A percentile compares a stretch with the other conserved stretches of the same genome.
Evolutionary conservation across 2,329 filamentous ascomycete genomes (phyloP).

Genomic region (Hypoxylon sp.): DNA sequence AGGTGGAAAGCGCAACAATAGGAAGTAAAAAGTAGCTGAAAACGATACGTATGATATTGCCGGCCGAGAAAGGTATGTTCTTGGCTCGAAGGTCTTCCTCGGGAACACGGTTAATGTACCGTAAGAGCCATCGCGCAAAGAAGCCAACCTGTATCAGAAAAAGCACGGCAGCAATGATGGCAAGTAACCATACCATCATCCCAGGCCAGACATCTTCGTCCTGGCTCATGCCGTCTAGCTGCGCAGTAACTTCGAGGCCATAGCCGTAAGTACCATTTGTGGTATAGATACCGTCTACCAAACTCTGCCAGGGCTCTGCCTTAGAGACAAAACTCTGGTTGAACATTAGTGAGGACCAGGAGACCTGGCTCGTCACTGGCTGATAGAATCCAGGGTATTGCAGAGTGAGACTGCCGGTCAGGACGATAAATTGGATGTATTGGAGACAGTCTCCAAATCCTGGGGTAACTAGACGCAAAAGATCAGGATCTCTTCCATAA

Average conservation of each 20-base stretch:
- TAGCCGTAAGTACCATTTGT: conserved; percentile 86
- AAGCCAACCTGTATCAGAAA: conserved; percentile 84
- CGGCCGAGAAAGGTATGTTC: conserved; percentile 88
- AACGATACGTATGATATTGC: conserved; percentile 85
- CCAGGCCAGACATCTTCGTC: conserved; percentile 91
- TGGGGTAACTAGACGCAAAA: conserved; percentile 91
- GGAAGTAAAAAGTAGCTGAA: conserved; percentile 95
- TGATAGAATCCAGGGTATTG: conserved; percentile 96
- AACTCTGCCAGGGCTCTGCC: conserved; percentile 73
- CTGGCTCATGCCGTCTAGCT: conserved; percentile 84
- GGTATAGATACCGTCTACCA: conserved; percentile 89
- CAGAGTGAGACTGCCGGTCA: conserved; percentile 89
- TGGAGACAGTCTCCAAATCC: conserved; percentile 97
- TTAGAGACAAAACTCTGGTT: conserved; percentile 88
- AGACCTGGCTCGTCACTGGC: conserved; percentile 86
- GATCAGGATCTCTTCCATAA: conserved; percentile 92
- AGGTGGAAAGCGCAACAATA: conserved; percentile 87
- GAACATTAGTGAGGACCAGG: conserved; percentile 94
- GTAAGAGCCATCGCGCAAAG: conserved; percentile 80
- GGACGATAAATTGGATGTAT: conserved; percentile 92
- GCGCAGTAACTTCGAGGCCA: conserved; percentile 83
- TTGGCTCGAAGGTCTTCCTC: conserved; percentile 92
- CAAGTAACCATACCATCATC: conserved; percentile 91
- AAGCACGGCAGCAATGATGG: conserved; percentile 78
- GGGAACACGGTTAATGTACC: conserved; percentile 77